Base-by-base conservation (phyloP, 441 rosid genomes). In the Hypseocharis bilobata region DNA sequence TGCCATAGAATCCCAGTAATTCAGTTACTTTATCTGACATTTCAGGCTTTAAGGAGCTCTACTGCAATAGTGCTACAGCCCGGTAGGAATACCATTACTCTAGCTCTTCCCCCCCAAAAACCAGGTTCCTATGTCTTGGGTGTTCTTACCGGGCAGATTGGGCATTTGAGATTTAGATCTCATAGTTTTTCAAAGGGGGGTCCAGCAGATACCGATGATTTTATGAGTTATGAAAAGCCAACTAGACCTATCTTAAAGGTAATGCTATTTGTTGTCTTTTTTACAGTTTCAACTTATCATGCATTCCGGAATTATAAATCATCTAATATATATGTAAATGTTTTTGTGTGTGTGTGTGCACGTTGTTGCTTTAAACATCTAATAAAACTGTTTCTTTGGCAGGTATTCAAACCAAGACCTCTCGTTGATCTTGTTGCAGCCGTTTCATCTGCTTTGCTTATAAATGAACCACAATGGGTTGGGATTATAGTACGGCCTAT, bases 101-200 rank as follows among this genome's bases (percentile, higher is more conserved):
- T 91, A 67, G 83, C 80, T 67, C 78, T 94, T 74, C 96, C 96
- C 26, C 96, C 99, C 20, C 99, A 86, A 67, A 89, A 82, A 76
- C 98, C 96, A 3, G 96, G 98, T 72, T 91, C 96, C 59, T 91
- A 91, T 79, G 91, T 91, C 80, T 76, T 94, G 80, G 99, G 98
- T 61, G 98, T 81, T 74, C 88, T 91, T 58, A 88, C 96, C 14
- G 99, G 99, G 62, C 98, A 86, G 76, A 91, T 94, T 63, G 99
- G 99, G 64, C 88, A 82, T 32, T 78, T 94, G 82, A 89, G 87
- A 76, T 85, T 94, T 72, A 84, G 99, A 77, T 94, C 99, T 74
- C 99, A 89, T 78, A 91, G 89, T 79, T 91, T 81, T 83, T 94
- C 99, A 27, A 94, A 87, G 80, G 96, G 84, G 76, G 98, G 90